Conservation (phyloP, 1,139 yeast species). For the Diutina ranongensis region DNA sequence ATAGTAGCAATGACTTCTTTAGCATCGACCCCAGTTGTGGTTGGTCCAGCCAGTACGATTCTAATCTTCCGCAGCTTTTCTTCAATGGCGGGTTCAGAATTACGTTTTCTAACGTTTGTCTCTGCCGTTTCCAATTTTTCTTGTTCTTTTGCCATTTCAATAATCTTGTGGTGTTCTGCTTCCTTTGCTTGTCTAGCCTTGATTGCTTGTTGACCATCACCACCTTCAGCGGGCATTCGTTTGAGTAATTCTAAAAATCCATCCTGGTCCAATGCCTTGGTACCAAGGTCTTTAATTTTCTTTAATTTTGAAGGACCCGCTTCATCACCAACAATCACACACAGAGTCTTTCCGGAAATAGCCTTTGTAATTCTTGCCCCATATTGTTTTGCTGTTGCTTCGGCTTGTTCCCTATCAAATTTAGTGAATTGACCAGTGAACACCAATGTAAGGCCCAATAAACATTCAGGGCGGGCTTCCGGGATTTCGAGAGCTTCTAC, state of each 20-base stretch:
- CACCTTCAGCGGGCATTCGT: constrained; percentile 89
- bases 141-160: constrained; percentile 31
- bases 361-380: constrained; percentile 91
- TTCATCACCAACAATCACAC: constrained; percentile 87
- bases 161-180: constrained; percentile 45
- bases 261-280: constrained; percentile 77
- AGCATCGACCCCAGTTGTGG: constrained; percentile 25
- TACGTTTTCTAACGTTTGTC: constrained; percentile 2
- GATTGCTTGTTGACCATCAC: constrained; percentile 65
- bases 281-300: constrained; percentile 58
- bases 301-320: constrained; percentile 93
- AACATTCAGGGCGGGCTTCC: constrained; percentile 70
- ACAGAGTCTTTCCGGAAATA: constrained; percentile 73
- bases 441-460: constrained; percentile 79
- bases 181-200: constrained; percentile 59
- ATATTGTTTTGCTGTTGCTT: constrained; percentile 64
- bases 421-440: constrained; percentile 86
- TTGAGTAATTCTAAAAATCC: constrained; percentile 69
- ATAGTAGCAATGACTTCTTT: constrained; percentile 32
- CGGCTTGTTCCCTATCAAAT: constrained; percentile 67
- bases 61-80: too few relatives aligned
- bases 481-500: constrained; percentile 27
- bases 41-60: too few relatives aligned
- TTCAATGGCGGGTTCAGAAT: constrained; percentile 7
- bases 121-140: constrained; percentile 8